Base-by-base conservation (phyloP, 2,329 filamentous ascomycete species). In the Cercospora sojina region DNA sequence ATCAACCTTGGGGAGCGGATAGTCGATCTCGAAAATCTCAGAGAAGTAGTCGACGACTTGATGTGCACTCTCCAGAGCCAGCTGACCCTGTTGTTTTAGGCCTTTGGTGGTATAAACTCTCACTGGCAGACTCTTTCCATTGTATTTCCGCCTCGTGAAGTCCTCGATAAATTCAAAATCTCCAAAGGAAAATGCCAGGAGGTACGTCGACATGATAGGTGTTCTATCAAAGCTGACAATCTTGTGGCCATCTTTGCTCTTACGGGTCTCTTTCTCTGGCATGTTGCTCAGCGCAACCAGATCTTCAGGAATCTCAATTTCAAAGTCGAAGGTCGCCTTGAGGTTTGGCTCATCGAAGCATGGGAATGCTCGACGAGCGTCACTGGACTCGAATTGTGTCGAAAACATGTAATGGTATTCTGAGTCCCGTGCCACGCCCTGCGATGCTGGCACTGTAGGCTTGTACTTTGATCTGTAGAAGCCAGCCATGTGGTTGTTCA, bases 261-360 rank as follows among this genome's bases (percentile, higher is more conserved):
- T 84, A 67, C 84, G 86, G 66, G 85, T 87, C 60, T 85, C 84
- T 83, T 93, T 94, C 78, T 93, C 89, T 3, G 92, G 93, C 94
- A 97, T 98, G 82, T 98, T 98, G 82, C 92, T 96, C 55, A 98
- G 84, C 13, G 93, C 95, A 47, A 92, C 89, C 79, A 95, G 90
- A 72, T 94, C 92, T 56, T 90, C 89, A 16, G 95, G 94, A 56
- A 97, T 86, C 81, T 98, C 94, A 69, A 99, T 90, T 75, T 93
- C 86, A 67, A 99, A 91, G 79, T 97, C 93, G 76, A 97, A 98
- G 2, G 93, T 94, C 10, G 95, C 92, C 82, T 99, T 99, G 70
- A 98, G 86, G 75, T 96, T 97, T 49, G 95, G 95, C 82, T 99
- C 95, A 77, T 99, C 95, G 76, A 98, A 98, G 82, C 95, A 99